A percentile compares a stretch with the other conserved stretches of the same genome.
Evolutionary conservation across 371 early-diverging fungal species (phyloP).

Genomic region (Actinomucor elegans): DNA sequence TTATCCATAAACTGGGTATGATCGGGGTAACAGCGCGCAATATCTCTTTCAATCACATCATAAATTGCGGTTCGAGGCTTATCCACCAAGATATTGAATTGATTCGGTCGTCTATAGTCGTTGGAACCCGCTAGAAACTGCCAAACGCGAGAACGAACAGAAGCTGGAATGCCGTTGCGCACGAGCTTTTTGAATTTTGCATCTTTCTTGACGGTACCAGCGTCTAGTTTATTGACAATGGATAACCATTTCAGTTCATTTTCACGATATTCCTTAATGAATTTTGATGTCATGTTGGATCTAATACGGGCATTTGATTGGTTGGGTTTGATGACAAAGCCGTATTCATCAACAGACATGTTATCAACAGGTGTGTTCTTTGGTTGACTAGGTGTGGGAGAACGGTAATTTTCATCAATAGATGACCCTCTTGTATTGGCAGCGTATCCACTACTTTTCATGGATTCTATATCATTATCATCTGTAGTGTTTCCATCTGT

Average conservation of each 20-base stretch:
- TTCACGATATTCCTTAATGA: conserved; percentile 52
- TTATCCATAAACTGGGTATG: conserved; percentile 70
- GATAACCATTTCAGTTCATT: conserved; percentile 54
- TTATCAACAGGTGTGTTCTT: not conserved
- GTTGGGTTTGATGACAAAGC: conserved; percentile 47
- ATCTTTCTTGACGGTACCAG: conserved; percentile 47
- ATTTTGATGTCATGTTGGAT: conserved; percentile 25
- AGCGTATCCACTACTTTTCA: not conserved
- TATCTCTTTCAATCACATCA: conserved; percentile 89
- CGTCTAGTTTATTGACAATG: conserved; percentile 42
- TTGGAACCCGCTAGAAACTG: conserved; percentile 59
- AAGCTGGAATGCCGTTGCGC: conserved; percentile 72
- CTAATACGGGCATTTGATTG: conserved; percentile 8
- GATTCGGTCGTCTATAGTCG: conserved; percentile 41
- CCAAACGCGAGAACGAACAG: conserved; percentile 77
- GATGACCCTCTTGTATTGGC: not conserved
- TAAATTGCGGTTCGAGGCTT: conserved; percentile 27
- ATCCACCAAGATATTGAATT: conserved; percentile 11
- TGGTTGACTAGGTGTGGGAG: too few species aligned
- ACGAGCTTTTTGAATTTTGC: conserved; percentile 69
- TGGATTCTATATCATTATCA: not conserved
- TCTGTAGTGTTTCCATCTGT: not conserved
- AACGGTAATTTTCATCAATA: not conserved
- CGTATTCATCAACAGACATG: conserved; percentile 52
- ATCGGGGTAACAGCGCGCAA: conserved; percentile 84